phyloP scores from a whole-genome alignment of 202 grass and related monocot genomes.

The Panicum hallii region DNA sequence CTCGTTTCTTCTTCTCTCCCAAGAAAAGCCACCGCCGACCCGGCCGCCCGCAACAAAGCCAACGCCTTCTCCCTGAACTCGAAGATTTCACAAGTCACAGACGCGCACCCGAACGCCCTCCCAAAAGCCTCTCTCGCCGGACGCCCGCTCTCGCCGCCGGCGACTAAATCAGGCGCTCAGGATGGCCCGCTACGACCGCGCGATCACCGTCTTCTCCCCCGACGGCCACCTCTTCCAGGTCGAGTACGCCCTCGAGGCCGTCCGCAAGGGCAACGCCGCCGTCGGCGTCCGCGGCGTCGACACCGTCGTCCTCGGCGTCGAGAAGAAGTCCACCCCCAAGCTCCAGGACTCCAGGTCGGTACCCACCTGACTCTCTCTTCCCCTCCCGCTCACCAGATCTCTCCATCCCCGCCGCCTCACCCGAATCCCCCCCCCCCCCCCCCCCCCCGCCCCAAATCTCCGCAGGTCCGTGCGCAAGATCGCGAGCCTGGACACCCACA shows the following conservation, averaged over 20 bases:
- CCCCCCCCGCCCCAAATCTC: no score
- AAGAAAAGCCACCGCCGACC: background rate
- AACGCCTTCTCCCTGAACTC: background rate
- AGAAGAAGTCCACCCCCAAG: conserved; percentile 99
- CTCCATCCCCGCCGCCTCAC: background rate
- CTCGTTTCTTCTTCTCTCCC: conserved; percentile 3
- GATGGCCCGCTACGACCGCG: conserved; percentile 92
- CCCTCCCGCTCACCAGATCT: background rate
- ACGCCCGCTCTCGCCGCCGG: conserved; percentile 7
- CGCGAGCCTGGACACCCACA: conserved; percentile 86
- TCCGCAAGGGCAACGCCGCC: conserved; percentile 97
- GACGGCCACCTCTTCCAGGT: conserved; percentile 94
- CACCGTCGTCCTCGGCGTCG: conserved; percentile 94
- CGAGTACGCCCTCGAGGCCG: conserved; percentile 95
- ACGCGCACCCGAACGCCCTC: conserved; percentile 17
- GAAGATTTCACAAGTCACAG: background rate
- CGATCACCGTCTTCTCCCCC: conserved; percentile 94
- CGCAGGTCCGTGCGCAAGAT: conserved; percentile 87
- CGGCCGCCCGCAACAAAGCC: no score
- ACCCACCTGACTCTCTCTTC: background rate
- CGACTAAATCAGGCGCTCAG: conserved; percentile 18
- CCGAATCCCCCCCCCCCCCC: background rate
- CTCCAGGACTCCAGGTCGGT: conserved; percentile 89
- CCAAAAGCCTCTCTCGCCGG: background rate
- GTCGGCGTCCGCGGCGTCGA: conserved; percentile 92